Evolutionary conservation across 164 flowering plant genomes (phyloP).

Genomic region (Aristolochia fimbriata): DNA sequence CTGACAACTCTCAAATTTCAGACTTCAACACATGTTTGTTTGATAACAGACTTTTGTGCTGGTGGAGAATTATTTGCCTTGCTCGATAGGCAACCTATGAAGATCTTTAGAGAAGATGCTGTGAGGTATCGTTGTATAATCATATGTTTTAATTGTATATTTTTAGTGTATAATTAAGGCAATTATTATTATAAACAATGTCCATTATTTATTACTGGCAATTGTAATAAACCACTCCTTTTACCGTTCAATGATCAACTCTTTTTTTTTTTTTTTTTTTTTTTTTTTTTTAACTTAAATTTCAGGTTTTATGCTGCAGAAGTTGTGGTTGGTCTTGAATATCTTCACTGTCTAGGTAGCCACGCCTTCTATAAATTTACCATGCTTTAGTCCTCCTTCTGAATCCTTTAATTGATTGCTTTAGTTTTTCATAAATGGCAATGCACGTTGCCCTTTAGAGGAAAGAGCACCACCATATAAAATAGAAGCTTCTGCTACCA

Average conservation of each 20-base stretch:
- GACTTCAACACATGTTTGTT: conserved; percentile 94
- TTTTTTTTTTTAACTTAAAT: background rate
- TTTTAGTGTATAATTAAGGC: background rate
- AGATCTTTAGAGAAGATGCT: conserved; percentile 76
- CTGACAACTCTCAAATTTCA: conserved; percentile 7
- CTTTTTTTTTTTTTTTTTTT: too few species aligned
- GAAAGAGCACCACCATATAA: too few species aligned
- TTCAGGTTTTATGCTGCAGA: conserved; percentile 94
- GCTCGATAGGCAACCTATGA: conserved; percentile 96
- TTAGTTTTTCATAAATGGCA: too few species aligned
- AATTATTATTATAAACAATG: too few species aligned
- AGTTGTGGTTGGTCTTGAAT: conserved; percentile 84
- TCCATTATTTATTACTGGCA: too few species aligned
- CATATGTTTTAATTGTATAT: background rate
- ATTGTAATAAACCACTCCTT: too few species aligned
- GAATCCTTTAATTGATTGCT: too few species aligned
- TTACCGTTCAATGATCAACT: too few species aligned
- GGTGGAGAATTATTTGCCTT: conserved; percentile 92
- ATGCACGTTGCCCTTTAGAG: too few species aligned
- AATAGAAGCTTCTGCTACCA: too few species aligned
- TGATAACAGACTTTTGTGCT: conserved; percentile 94
- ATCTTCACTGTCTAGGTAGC: conserved; percentile 95
- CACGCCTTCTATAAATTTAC: background rate
- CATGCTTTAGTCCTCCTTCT: background rate
- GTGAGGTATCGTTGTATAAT: conserved; percentile 46